Base-by-base conservation (phyloP, 139 green algal species). In the Zygnema cylindricum region DNA sequence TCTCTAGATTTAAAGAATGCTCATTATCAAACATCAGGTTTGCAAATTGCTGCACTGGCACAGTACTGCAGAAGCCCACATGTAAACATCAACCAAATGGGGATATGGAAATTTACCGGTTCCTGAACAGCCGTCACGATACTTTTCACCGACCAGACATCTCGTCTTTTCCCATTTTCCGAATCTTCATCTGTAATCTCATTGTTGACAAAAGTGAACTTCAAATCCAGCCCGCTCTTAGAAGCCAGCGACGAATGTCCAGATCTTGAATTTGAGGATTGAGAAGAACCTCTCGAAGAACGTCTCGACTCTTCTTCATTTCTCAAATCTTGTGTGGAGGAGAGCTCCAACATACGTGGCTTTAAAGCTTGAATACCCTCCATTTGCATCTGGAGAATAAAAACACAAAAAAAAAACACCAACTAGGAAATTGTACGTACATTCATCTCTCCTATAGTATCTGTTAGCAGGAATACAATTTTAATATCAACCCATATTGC, bases 331-430 rank as follows among this genome's bases (percentile, higher is more conserved):
- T n/a, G 16, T 3, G 7, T 79, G 11, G n/a, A 42, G 55, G 16
- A 32, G 3, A 25, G 22, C 25, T 84, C 40, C 21, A 87, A 83
- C 33, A 87, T 39, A 42, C 55, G 82, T 30, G 82, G 82, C 55
- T 87, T 87, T 30, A 87, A 83, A 1, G 82, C 82, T 55, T 87
- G 82, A 40, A 87, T 81, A 33, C 82, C 82, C 55, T 87, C 82
- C 82, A 87, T 35, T 30, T 71, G 54, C 38, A 87, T 43, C 82
- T 87, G 82, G 63, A 79, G 36, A 30, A 11, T 16, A 11, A 43
- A 43, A 11, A 16, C 3, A 55, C 7, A 30, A 7, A 43, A 41
- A 79, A 43, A 79, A 55, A n/a, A n/a, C n/a, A n/a, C n/a, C n/a
- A n/a, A n/a, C n/a, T n/a, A n/a, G n/a, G n/a, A n/a, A n/a, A n/a